These are phyloP conservation scores for Aspergillus sergii DNA, from an alignment of 2,329 filamentous ascomycete genomes.

Conservation along the genomic window DNA sequence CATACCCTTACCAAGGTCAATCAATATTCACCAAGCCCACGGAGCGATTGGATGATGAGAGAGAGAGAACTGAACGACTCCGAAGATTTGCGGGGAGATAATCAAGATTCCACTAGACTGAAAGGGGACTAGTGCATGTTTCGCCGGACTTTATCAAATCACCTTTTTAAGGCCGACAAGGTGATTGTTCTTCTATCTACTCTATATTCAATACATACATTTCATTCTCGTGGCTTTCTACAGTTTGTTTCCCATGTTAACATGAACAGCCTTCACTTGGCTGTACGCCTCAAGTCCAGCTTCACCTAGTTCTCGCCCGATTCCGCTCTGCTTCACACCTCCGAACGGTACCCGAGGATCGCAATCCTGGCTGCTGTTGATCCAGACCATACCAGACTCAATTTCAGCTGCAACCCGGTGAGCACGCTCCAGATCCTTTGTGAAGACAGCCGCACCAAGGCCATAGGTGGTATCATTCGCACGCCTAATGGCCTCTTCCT, in stretches of 20 bases:
- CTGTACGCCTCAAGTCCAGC: conserved; percentile 45
- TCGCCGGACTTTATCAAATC: background rate
- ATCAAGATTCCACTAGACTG: background rate
- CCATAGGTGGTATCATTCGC: conserved; percentile 48
- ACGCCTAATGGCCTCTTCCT: conserved; percentile 41
- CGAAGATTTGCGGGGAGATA: conserved; percentile 1
- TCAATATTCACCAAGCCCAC: background rate
- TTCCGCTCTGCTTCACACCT: conserved; percentile 50
- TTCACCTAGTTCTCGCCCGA: conserved; percentile 53
- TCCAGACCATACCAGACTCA: conserved; percentile 52
- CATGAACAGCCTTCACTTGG: conserved; percentile 45
- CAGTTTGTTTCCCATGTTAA: conserved; percentile 42
- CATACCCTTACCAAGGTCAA: background rate
- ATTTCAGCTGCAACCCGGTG: conserved; percentile 46
- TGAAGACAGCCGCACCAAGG: conserved; percentile 47
- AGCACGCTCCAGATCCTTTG: conserved; percentile 43
- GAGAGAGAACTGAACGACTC: background rate
- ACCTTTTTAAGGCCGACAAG: background rate
- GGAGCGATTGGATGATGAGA: background rate
- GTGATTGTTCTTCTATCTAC: background rate
- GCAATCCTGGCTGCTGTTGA: conserved; percentile 48
- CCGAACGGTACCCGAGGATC: conserved; percentile 47
- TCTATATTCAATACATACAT: background rate
- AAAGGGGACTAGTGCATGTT: background rate
- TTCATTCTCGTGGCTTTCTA: background rate